Base-by-base conservation (phyloP, 768 basidiomycete genomes). In the Saitozyma podzolica region DNA sequence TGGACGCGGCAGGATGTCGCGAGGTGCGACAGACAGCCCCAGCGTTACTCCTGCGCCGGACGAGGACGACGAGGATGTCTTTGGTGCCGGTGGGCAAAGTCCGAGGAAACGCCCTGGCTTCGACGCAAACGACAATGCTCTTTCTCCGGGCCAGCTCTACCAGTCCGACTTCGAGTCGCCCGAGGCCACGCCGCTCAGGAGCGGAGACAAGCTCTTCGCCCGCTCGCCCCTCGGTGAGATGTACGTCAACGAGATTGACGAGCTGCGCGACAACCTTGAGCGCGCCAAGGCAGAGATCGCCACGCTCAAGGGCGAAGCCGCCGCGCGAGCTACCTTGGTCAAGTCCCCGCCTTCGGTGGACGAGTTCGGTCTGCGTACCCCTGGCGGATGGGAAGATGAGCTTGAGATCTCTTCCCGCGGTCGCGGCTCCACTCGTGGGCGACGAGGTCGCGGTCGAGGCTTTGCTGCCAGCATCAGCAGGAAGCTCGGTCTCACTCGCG, bases 1-100 rank as follows among this genome's bases (percentile, higher is more conserved):
- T 29, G 69, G 59, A 50, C 56, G 66, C 47, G 73, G 62, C 6
- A 55, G 69, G 37, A 40, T 66, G 7, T 72, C 67, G 17, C 55
- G 68, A 20, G 66, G 70, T 10, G 67, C 53, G 20, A 66, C 65
- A 16, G 72, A 69, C 7, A 74, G 73, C 62, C 78, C 77, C 11
- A 42, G 68, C 48, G 57, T 69, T 50, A 51, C 70, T 50, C 59
- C 59, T 17, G 61, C 66, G 39, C 51, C 60, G 10, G 73, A 72
- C 37, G 73, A 74, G 8, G 80, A 80, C 2, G 78, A 79, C 8
- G 81, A 80, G 45, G 78, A 80, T 43, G 79, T 82, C 60, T 75
- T 76, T n/a, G 75, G 69, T n/a, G 68, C 60, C 8, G 72, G 70
- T 1, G 65, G 59, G 6, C 67, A 76, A 0, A 69, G 69, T 53